Base-by-base conservation (phyloP, 441 rosid genomes). In the Euphorbia celastroides region DNA sequence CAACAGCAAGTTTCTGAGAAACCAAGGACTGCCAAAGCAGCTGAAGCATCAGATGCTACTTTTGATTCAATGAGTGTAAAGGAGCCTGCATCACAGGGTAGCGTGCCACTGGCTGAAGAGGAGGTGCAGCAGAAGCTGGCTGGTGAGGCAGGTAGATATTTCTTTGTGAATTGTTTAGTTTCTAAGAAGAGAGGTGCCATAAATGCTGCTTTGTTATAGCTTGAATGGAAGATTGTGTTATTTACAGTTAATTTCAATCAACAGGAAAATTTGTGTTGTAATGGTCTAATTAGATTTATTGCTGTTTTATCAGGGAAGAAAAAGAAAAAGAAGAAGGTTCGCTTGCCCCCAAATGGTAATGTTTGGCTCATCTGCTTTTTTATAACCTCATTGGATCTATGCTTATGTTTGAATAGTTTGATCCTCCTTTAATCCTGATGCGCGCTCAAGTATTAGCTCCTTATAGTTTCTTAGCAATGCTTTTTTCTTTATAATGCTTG, bases 271-370 rank as follows among this genome's bases (percentile, higher is more conserved):
- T n/a, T 16, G 7, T 19, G 14, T 36, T 5, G 14, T 20, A 14
- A 26, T 65, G 30, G 5, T 27, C 56, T 66, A 59, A 72, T 60
- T 22, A 14, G 13, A 14, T 27, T 26, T 41, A 31, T 42, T 20
- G 23, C 72, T 69, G 27, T 51, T 70, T 71, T 75, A 48, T 36
- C 86, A 90, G 99, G 81, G 71, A 95, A 78, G 83, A 89, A 87
- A 73, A 95, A 92, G 89, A 95, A 87, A 70, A 92, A 84, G 87
- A 94, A 94, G 86, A 95, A 90, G 79, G 80, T 79, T 13, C 89
- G 89, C 60, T 57, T 75, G 74, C 96, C 91, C 67, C 81, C 72
- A 57, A 89, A 82, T 79, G 90, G 92, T 85, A 54, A 62, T 2
- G 1, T 41, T 13, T 44, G 2, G 34, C n/a, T 51, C 38, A 22